Conservation (phyloP, 2,329 filamentous ascomycete species). For the Emericellopsis cladophorae region DNA sequence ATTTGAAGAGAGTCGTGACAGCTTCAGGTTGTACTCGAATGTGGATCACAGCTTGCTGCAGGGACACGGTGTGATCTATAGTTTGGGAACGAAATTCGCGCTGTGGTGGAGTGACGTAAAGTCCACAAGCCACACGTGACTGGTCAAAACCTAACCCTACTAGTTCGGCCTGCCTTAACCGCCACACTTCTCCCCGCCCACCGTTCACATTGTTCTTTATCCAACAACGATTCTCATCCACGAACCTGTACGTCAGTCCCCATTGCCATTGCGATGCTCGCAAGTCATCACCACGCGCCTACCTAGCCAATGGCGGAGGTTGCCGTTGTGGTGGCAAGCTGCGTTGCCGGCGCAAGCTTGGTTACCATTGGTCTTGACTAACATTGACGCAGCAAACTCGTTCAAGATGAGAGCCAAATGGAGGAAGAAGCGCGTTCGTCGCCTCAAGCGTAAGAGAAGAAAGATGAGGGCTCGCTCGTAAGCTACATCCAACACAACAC, state of each 20-base stretch:
- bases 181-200: conserved; percentile 15
- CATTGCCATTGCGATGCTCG: not conserved
- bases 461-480: conserved; percentile 98
- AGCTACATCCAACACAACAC: conserved; percentile 25
- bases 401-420: conserved; percentile 88
- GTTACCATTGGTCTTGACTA: conserved; percentile 1
- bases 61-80: not conserved
- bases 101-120: conserved; percentile 1
- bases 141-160: conserved; percentile 22
- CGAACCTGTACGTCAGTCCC: conserved; percentile 22
- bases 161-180: conserved; percentile 16
- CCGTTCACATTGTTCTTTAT: conserved; percentile 22
- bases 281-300: not conserved
- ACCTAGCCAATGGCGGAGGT: no score
- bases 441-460: conserved; percentile 99
- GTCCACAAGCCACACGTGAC: conserved; percentile 15
- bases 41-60: not conserved
- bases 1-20: no score
- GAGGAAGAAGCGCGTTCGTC: conserved; percentile 99
- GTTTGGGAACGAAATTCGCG: not conserved
- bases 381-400: conserved; percentile 12
- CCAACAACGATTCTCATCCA: conserved; percentile 32
- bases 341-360: not conserved
- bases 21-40: not conserved
- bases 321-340: no score